Base-by-base conservation (phyloP, 441 rosid species). In the Capsella rubella region DNA sequence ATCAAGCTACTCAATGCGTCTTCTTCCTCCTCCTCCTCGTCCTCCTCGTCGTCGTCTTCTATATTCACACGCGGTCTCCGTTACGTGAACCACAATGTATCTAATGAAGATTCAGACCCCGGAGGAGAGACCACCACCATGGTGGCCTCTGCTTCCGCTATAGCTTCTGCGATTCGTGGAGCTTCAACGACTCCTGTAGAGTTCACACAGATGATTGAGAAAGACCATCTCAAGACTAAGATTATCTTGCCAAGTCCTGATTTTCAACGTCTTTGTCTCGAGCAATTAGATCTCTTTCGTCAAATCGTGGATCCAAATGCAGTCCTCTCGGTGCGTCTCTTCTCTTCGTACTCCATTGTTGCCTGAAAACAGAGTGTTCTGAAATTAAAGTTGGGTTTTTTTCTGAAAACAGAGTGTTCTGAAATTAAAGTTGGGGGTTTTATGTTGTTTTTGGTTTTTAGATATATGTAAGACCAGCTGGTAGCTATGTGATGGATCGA, bases 401-500 rank as follows among this genome's bases (percentile, higher is more conserved):
- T 1, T 16, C 7, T 31, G 27, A 21, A 21, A 25, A 15, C 52
- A n/a, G 35, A 47, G 50, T 55, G 54, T 42, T 49, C 2, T 5
- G 7, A 2, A 21, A n/a, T 13, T 10, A 18, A 62, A 60, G 21
- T 31, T 46, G n/a, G 21, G 14, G 1, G 18, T 16, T 62, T 10
- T 62, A 0, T 16, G 25, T 46, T 45, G 0, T 2, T 4, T 8
- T 32, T 34, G 47, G 42, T 42, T 49, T 42, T 49, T 50, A 91
- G 97, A 84, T 93, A 63, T 93, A 90, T 68, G 94, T 88, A 71
- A 85, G 96, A 79, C 98, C 96, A 12, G 97, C 98, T 5, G 96
- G 97, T 71, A 90, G 98, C 49, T 91, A 93, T 66, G 97, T 93
- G 16, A 93, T 91, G 98, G 97, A 93, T 83, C 83, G 89, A 37